Evolutionary conservation across 345 rosid species (phyloP), one percentile per base, ranked within the genome.

Genomic region (Hibiscus tridactylites): DNA sequence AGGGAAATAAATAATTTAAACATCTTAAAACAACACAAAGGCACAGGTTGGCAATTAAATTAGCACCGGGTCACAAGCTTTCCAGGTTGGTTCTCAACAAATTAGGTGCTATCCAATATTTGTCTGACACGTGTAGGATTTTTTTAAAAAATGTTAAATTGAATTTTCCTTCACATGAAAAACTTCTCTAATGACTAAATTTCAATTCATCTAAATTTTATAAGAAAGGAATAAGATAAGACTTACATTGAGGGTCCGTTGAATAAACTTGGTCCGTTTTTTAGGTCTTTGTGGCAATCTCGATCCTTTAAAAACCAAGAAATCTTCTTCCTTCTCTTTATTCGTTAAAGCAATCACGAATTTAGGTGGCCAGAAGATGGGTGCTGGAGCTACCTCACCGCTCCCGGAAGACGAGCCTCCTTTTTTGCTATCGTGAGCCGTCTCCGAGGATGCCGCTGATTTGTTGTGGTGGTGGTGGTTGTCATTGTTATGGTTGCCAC

Each of bases 291-390:
- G 95, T 17, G 95, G 95, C 21, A 85, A 83, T 73, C 86, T 90
- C 4, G 95, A 87, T 5, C 95, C 95, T 74, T 90, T 90, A 72
- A 90, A 77, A 35, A 81, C 84, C 79, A 85, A 24, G 84, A 90
- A 90, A 76, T 90, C 95, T 71, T 90, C 95, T 65, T 90, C 95
- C 68, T 90, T 90, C 84, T 90, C 95, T 79, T 90, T 90, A 76
- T 87, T 87, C 9, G 95, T 87, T 66, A 90, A 76, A 62, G 88
- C 88, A 79, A 89, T 87, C 84, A 80, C 84, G 79, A 89, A 87
- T 65, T 87, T 89, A 3, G 91, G 91, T 21, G 94, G 94, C 94
- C 94, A 89, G 5, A 82, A 81, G 5, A 81, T 80, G 0, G 72
- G 39, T 13, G 88, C 76, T 1, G 81, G 75, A 4, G 70, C 82